Percentiles rank a stretch among this genome's conserved stretches.
Evolutionary conservation across 1,284 basidiomycete genomes (phyloP).

Genomic region (Papiliotrema nemorosa): DNA sequence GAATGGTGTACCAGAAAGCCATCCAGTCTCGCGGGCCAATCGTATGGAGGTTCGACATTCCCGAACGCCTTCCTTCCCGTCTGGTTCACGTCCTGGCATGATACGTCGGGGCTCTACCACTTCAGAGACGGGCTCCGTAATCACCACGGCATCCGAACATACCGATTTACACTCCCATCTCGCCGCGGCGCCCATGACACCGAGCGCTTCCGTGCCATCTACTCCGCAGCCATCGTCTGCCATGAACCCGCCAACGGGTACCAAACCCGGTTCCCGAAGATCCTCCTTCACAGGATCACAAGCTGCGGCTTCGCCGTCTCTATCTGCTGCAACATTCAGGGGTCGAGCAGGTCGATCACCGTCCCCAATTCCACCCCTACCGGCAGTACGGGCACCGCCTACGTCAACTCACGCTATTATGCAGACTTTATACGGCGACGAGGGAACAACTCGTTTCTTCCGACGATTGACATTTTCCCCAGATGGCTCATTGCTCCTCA

Average conservation of each 20-base stretch:
- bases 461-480: slow-evolving; percentile 88
- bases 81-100: slow-evolving; percentile 54
- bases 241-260: slow-evolving; percentile 48
- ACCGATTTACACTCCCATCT: slow-evolving; percentile 54
- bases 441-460: slow-evolving; percentile 94
- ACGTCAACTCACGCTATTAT: slow-evolving; percentile 51
- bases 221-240: slow-evolving; percentile 33
- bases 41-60: slow-evolving; percentile 48
- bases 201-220: slow-evolving; percentile 39
- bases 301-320: slow-evolving; percentile 43
- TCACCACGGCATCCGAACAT: slow-evolving; percentile 57
- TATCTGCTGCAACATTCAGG: slow-evolving; percentile 31
- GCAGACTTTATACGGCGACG: slow-evolving; percentile 80
- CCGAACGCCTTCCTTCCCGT: slow-evolving; percentile 47
- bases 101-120: slow-evolving; percentile 67
- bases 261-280: slow-evolving; percentile 61
- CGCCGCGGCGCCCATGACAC: slow-evolving; percentile 21
- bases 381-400: slow-evolving; percentile 64
- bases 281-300: slow-evolving; percentile 73
- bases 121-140: slow-evolving; percentile 66
- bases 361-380: slow-evolving; percentile 83
- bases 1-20: slow-evolving; percentile 74
- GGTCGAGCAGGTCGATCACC: slow-evolving; percentile 70
- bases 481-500: slow-evolving; percentile 87
- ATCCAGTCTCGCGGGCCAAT: slow-evolving; percentile 52